Conservation (phyloP, 768 basidiomycete species). For the Terana coerulea region DNA sequence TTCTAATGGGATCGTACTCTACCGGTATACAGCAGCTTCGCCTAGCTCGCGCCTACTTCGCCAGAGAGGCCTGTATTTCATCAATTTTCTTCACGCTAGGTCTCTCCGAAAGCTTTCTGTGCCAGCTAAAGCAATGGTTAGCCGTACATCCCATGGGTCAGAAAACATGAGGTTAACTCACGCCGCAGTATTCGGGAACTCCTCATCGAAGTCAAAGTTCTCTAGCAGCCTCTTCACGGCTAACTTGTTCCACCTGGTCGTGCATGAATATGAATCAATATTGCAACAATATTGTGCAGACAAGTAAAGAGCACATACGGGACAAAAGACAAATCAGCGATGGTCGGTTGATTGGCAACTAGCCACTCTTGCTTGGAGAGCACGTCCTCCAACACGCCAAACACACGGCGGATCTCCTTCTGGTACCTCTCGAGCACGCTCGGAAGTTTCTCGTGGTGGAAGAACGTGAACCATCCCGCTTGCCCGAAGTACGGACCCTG, state of each 20-base stretch:
- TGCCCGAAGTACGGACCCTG: conserved; percentile 20
- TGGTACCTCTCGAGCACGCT: conserved; percentile 17
- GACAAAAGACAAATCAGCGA: conserved; percentile 17
- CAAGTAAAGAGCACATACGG: neutral
- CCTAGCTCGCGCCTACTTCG: no score
- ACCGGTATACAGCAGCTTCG: no score
- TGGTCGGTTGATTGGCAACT: conserved; percentile 12
- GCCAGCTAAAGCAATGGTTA: no score
- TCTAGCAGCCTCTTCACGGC: neutral
- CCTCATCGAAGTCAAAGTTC: conserved; percentile 4
- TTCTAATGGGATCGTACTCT: no score
- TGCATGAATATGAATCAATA: neutral
- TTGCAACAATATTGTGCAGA: no score
- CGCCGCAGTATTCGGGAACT: conserved; percentile 7
- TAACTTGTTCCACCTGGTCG: conserved; percentile 4
- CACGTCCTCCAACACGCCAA: conserved; percentile 18
- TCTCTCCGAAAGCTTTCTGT: no score
- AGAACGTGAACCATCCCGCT: conserved; percentile 12
- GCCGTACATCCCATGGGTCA: no score
- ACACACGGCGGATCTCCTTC: conserved; percentile 20
- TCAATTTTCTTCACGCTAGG: no score
- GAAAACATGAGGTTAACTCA: no score
- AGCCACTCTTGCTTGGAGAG: conserved; percentile 17
- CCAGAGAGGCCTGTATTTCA: no score
- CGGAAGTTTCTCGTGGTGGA: conserved; percentile 12